Conservation (phyloP, 1,284 basidiomycete species). For the Leccinum insolens region DNA sequence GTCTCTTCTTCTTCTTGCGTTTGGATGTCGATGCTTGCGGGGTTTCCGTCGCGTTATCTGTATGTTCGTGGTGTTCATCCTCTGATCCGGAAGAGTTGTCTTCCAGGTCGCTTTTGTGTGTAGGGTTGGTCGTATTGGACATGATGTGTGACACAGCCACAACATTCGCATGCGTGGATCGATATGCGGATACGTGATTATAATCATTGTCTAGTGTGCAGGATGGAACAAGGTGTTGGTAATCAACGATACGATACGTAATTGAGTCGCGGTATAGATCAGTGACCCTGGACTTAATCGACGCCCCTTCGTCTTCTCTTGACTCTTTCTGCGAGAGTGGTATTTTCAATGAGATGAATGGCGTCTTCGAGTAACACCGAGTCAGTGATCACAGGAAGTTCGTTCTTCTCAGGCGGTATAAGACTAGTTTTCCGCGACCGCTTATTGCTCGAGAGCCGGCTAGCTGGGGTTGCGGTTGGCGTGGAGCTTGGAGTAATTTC, state of each 20-base stretch:
- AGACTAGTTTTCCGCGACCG: background rate
- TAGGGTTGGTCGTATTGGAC: conserved; percentile 37
- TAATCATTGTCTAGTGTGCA: no score
- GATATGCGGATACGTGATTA: no score
- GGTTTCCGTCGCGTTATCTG: conserved; percentile 18
- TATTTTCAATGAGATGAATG: background rate
- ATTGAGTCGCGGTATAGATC: background rate
- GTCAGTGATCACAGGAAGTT: background rate
- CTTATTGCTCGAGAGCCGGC: background rate
- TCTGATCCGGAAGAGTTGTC: conserved; percentile 37
- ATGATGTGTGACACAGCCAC: conserved; percentile 10
- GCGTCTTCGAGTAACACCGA: background rate
- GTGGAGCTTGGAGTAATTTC: background rate
- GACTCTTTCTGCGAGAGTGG: background rate
- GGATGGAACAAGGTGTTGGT: no score
- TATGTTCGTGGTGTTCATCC: conserved; percentile 38
- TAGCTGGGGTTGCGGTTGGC: background rate
- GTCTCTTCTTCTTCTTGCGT: conserved; percentile 80
- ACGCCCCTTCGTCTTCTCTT: background rate
- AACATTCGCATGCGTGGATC: background rate
- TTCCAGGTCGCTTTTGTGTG: conserved; percentile 39
- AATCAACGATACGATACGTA: background rate
- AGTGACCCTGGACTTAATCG: background rate
- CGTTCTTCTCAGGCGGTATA: background rate
- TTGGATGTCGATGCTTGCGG: conserved; percentile 48